phyloP scores from a whole-genome alignment of 2,329 filamentous ascomycete species.

The Fusarium sacchari region DNA sequence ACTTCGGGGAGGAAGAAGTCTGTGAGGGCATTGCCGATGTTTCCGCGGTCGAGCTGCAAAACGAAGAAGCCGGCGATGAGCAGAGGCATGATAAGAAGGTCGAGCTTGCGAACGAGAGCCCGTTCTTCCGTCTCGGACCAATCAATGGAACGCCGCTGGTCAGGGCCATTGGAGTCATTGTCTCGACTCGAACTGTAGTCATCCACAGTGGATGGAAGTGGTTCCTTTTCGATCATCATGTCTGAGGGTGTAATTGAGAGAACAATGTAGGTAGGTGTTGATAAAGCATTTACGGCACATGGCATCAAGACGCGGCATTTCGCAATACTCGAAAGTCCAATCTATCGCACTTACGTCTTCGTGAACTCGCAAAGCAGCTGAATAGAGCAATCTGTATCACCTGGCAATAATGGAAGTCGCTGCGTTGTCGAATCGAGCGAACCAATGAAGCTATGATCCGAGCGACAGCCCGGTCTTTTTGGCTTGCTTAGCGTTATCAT shows the following conservation, averaged over 20 bases:
- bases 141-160: background rate
- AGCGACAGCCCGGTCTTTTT: background rate
- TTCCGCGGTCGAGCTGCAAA: slow-evolving; percentile 51
- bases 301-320: background rate
- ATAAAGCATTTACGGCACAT: background rate
- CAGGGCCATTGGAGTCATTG: background rate
- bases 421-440: background rate
- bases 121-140: slow-evolving; percentile 19
- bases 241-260: background rate
- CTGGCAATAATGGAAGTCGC: background rate
- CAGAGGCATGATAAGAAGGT: slow-evolving; percentile 3
- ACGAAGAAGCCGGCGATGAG: slow-evolving; percentile 49
- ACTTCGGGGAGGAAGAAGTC: slow-evolving; percentile 46
- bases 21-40: slow-evolving; percentile 55
- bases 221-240: background rate
- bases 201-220: background rate
- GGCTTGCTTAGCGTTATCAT: background rate
- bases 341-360: background rate
- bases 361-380: background rate
- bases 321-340: background rate
- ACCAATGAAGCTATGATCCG: slow-evolving; percentile 1
- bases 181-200: background rate
- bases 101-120: slow-evolving; percentile 34
- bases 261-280: background rate
- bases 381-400: background rate